Conservation (phyloP, 768 basidiomycete species). For the Boletellus emodensis region DNA sequence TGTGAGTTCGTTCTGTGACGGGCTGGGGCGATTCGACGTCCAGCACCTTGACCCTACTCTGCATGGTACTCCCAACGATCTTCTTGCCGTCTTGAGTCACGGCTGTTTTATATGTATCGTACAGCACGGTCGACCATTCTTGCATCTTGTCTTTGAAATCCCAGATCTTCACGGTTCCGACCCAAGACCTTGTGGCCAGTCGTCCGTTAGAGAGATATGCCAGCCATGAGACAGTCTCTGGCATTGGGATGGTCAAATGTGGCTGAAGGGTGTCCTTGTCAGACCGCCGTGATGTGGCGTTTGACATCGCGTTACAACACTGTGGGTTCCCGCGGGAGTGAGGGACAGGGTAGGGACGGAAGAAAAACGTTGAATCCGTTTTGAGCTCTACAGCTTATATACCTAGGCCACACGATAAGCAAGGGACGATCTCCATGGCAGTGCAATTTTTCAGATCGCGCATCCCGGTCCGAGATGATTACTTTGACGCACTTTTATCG, state of each 20-base stretch:
- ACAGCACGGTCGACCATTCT: not conserved
- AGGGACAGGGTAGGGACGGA: too few relatives aligned
- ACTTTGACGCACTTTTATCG: too few relatives aligned
- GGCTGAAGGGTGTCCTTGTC: not conserved
- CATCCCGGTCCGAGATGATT: too few relatives aligned
- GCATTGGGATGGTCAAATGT: not conserved
- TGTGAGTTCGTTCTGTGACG: conserved; percentile 1
- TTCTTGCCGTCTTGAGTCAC: conserved; percentile 1
- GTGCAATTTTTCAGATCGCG: too few relatives aligned
- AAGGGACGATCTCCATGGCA: too few relatives aligned
- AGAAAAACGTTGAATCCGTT: too few relatives aligned
- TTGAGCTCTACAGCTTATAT: too few relatives aligned
- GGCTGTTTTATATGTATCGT: too few relatives aligned
- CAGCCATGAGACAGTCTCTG: not conserved
- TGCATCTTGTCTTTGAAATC: not conserved
- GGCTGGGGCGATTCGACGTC: not conserved
- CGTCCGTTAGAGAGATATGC: conserved; percentile 3
- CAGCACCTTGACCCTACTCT: conserved; percentile 2
- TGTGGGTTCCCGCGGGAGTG: too few relatives aligned
- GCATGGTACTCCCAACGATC: not conserved
- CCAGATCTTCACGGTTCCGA: not conserved
- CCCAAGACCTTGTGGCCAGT: not conserved
- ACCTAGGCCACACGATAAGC: too few relatives aligned
- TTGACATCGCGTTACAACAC: not conserved
- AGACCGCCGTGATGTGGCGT: not conserved